Base-by-base conservation (phyloP, 2,329 filamentous ascomycete genomes). In the Cytospora schulzeri region DNA sequence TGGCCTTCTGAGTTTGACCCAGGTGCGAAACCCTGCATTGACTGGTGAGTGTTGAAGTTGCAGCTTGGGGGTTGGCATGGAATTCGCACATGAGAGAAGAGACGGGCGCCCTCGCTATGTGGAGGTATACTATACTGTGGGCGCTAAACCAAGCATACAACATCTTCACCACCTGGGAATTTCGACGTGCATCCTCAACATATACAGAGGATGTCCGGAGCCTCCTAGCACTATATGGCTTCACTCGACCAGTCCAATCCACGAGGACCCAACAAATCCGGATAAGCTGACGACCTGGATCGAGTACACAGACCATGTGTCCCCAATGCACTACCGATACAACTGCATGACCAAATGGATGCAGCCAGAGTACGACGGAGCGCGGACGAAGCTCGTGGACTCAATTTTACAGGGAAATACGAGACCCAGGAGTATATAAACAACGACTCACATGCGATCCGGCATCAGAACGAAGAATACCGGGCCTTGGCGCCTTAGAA, bases 201-300 rank as follows among this genome's bases (percentile, higher is more conserved):
- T 76, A 77, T 62, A 64, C 51, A 19, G 62, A 70, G 22, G 70
- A 69, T 12, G 68, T 72, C 3, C 71, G 73, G 67, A 64, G 65
- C 24, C 71, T 71, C 17, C 71, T 77, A 0, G 62, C 63, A 19
- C 57, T 66, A 9, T 72, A 78, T 62, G 69, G 62, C 54, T 73
- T 77, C 35, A 69, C 63, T 0, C 70, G 66, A 45, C 52, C 66
- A 17, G 76, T 77, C 56, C 50, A 74, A 52, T 69, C 19, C 60
- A 73, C 58, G 41, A 73, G 53, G 71, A 76, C 60, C 68, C 66
- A 3, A 59, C 62, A 56, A 63, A 69, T 1, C 74, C 79, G 65
- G 72, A 77, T 60, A 66, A 71, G 50, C 58, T 78, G 33, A 72
- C 75, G 50, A 77, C 73, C 9, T 79, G 77, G 77, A 75, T 79